Percentiles rank a stretch among this genome's conserved stretches.
Evolutionary conservation across 108 stramenopile species (phyloP).

Genomic region (Cyclotella kingstonii): DNA sequence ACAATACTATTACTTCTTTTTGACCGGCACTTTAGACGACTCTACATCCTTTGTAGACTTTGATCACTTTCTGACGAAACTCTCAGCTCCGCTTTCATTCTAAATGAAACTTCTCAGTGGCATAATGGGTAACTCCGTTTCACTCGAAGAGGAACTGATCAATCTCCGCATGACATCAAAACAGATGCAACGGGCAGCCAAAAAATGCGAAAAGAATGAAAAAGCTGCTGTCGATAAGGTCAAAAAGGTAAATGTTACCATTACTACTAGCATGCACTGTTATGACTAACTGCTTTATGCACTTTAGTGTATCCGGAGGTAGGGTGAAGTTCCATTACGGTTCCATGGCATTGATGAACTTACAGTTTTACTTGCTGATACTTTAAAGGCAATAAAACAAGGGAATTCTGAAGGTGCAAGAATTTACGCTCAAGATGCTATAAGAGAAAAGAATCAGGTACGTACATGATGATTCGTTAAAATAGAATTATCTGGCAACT

Average conservation of each 20-base stretch:
- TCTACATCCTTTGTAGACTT: too few relatives aligned
- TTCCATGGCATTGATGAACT: too few relatives aligned
- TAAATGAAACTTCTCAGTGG: slow-evolving; percentile 1
- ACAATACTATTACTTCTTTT: too few relatives aligned
- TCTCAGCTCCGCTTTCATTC: too few relatives aligned
- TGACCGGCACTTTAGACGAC: too few relatives aligned
- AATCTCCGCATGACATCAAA: slow-evolving; percentile 94
- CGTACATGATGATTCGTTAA: slow-evolving; percentile 15
- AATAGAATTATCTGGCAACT: too few relatives aligned
- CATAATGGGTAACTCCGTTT: slow-evolving; percentile 79
- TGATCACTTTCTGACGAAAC: too few relatives aligned
- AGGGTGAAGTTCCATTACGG: too few relatives aligned
- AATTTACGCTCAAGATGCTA: slow-evolving; percentile 97
- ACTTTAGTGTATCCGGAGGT: too few relatives aligned
- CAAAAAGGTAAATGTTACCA: slow-evolving; percentile 71
- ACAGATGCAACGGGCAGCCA: slow-evolving; percentile 91
- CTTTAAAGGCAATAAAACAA: slow-evolving; percentile 73
- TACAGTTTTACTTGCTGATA: background rate
- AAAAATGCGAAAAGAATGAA: slow-evolving; percentile 98
- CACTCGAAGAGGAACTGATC: slow-evolving; percentile 92
- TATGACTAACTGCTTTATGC: too few relatives aligned
- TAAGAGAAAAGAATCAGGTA: slow-evolving; percentile 96
- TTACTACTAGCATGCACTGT: too few relatives aligned
- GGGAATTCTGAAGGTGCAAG: slow-evolving; percentile 94
- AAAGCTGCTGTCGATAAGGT: slow-evolving; percentile 83